Base-by-base conservation (phyloP, 768 basidiomycete genomes). In the Crucibulum laeve region DNA sequence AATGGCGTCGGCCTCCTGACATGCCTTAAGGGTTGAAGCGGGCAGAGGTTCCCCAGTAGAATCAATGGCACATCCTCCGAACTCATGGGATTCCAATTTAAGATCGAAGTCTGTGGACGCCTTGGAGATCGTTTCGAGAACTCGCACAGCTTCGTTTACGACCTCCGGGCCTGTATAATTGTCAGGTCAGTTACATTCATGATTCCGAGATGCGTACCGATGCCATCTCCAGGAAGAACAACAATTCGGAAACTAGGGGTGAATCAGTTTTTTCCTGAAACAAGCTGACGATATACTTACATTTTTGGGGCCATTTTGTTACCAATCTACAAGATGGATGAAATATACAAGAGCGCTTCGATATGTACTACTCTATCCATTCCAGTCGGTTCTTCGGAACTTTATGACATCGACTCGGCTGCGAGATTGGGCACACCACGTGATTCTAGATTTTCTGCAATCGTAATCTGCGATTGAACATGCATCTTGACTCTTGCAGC, bases 31-130 rank as follows among this genome's bases (percentile, higher is more conserved):
- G 1, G 96, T 98, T 4, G 81, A 73, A 4, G 82, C 74, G 1
- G 96, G 93, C 1, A 98, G 68, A 37, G 96, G 83, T 43, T 87
- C 82, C n/a, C 91, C 90, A 36, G 75, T 62, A 45, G 80, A 78
- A 61, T 98, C 96, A 58, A 99, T 96, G 2, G 94, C 92, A 55
- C 78, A 82, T 44, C 96, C 96, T 35, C 96, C 96, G 60, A 98
- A 96, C 40, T 81, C 72, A 58, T 91, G 80, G 19, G 73, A 63
- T 56, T 86, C 78, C 39, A 99, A 77, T 41, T 76, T 69, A 60
- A 98, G 79, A 45, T 86, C 72, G 50, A 89, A 74, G 35, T 85
- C 77, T 5, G 73, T 45, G 11, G 80, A 81, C 30, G 72, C 69
- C 5, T 75, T 74, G 0, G 84, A 80, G 38, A 97, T 67, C 3